A percentile compares a stretch with the other conserved stretches of the same genome.
phyloP scores from a whole-genome alignment of 2,329 filamentous ascomycete genomes.

The Botrytis elliptica region DNA sequence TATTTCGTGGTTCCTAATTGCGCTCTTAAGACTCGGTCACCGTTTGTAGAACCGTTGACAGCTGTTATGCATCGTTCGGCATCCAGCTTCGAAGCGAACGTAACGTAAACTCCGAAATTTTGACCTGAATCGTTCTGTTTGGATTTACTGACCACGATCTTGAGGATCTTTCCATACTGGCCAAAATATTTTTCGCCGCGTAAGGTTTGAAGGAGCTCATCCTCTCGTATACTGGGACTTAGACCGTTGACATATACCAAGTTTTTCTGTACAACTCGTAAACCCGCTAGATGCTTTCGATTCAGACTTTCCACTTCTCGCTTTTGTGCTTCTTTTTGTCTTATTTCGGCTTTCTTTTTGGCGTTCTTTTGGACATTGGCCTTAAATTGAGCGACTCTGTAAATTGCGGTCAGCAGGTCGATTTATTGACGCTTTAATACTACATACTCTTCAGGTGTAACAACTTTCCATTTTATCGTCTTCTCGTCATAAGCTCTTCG shows the following conservation, averaged over 20 bases:
- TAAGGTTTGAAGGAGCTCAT: constrained; percentile 85
- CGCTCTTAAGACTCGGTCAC: constrained; percentile 78
- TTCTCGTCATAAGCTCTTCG: constrained; percentile 94
- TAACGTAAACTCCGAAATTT: constrained; percentile 93
- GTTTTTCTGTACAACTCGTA: constrained; percentile 97
- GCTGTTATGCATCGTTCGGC: constrained; percentile 86
- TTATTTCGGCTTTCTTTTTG: constrained; percentile 81
- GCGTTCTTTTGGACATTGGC: constrained; percentile 84
- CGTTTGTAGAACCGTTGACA: constrained; percentile 90
- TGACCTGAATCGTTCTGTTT: constrained; percentile 62
- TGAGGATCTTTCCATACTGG: constrained; percentile 97
- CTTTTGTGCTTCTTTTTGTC: constrained; percentile 94
- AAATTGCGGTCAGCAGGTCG: constrained; percentile 27
- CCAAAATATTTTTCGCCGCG: constrained; percentile 93
- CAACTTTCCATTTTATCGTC: constrained; percentile 94
- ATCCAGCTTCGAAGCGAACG: constrained; percentile 88
- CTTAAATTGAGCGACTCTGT: constrained; percentile 70
- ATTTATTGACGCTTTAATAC: neutral
- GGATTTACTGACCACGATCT: constrained; percentile 96
- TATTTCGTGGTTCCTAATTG: constrained; percentile 93
- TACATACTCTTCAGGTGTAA: constrained; percentile 89
- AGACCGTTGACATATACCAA: constrained; percentile 96
- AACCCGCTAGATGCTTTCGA: constrained; percentile 91
- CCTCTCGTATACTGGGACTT: constrained; percentile 86
- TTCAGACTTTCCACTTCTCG: constrained; percentile 94